phyloP scores from a whole-genome alignment of 495 filamentous ascomycete genomes.

The Podospora fimiseda region DNA sequence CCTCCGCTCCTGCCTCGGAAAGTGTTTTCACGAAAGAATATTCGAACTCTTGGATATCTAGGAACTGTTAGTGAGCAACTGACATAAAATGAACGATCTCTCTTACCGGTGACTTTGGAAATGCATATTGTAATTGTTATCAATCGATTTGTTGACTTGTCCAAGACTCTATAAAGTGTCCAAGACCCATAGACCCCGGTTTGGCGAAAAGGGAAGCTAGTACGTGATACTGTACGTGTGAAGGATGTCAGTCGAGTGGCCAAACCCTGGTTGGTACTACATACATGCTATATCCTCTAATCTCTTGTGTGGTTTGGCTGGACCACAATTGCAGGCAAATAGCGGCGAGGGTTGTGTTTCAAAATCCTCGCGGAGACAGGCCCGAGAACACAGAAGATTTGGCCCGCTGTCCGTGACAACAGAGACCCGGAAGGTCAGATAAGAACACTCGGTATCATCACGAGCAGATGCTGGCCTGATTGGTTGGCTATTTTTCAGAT shows the following conservation, averaged over 20 bases:
- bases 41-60: constrained; percentile 3
- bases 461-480: not conserved
- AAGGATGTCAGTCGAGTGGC: too few species aligned
- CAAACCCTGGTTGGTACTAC: too few species aligned
- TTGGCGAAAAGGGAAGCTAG: constrained; percentile 6
- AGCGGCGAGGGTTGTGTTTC: not conserved
- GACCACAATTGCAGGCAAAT: not conserved
- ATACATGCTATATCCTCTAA: constrained; percentile 2
- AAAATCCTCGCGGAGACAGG: constrained; percentile 1
- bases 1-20: not conserved
- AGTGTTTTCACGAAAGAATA: constrained; percentile 1
- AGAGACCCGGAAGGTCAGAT: not conserved
- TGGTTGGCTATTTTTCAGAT: constrained; percentile 2
- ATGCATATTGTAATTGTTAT: not conserved
- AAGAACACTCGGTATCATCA: not conserved
- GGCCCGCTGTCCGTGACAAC: not conserved
- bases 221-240: too few species aligned
- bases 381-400: not conserved
- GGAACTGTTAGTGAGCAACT: not conserved
- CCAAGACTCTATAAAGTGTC: constrained; percentile 7
- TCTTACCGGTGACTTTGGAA: not conserved
- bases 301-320: not conserved
- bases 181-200: not conserved
- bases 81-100: not conserved
- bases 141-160: constrained; percentile 7